These are phyloP conservation scores for Ganoderma boninense DNA, from an alignment of 1,284 basidiomycete genomes.

Conservation along the genomic window DNA sequence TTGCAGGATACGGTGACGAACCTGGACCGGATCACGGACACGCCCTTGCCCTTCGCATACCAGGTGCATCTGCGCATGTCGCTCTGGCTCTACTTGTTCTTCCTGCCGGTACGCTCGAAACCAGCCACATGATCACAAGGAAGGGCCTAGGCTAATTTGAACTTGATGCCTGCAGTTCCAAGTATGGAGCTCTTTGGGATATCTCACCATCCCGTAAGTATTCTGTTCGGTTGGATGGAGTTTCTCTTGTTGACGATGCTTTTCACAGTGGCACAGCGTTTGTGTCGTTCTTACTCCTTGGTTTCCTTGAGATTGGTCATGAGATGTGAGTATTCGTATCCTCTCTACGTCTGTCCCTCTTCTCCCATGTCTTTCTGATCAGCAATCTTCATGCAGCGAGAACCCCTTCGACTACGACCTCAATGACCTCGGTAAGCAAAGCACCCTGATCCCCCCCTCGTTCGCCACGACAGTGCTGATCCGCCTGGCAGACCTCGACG, in stretches of 20 bases:
- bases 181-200: slow-evolving; percentile 59
- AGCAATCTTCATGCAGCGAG: slow-evolving; percentile 49
- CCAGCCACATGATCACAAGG: too few relatives aligned
- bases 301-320: slow-evolving; percentile 77
- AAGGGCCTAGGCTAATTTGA: not conserved
- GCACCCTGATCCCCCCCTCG: not conserved
- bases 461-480: slow-evolving; percentile 1
- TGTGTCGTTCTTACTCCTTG: slow-evolving; percentile 66
- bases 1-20: slow-evolving; percentile 69
- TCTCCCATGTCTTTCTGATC: slow-evolving; percentile 6
- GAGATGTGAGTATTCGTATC: slow-evolving; percentile 65
- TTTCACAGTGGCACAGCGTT: slow-evolving; percentile 57
- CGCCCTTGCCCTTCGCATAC: slow-evolving; percentile 74
- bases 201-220: slow-evolving; percentile 60
- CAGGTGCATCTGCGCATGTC: slow-evolving; percentile 73
- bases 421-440: slow-evolving; percentile 64
- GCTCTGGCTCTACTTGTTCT: slow-evolving; percentile 72
- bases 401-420: slow-evolving; percentile 76
- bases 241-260: slow-evolving; percentile 14
- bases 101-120: slow-evolving; percentile 62
- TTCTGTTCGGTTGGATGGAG: not conserved
- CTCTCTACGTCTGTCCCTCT: slow-evolving; percentile 1
- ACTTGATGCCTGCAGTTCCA: slow-evolving; percentile 63
- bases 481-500: slow-evolving; percentile 58
- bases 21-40: slow-evolving; percentile 67